These are phyloP conservation scores for Camellia japonica DNA, from an alignment of 148 eudicot genomes.

Conservation along the genomic window DNA sequence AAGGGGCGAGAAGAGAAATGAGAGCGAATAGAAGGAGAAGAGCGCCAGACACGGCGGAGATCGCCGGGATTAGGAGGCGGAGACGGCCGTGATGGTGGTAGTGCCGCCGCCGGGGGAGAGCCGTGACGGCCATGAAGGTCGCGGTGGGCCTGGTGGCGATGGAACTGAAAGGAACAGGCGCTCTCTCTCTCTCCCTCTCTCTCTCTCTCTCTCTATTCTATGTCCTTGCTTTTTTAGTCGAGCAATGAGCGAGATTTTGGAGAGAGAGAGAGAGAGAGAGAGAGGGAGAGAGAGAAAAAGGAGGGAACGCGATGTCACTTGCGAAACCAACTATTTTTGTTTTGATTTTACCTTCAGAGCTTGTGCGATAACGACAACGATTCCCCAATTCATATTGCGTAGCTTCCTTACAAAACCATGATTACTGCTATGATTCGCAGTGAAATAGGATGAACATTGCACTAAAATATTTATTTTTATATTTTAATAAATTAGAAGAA, in stretches of 20 bases:
- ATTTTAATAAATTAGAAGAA: no score
- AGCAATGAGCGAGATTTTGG: neutral
- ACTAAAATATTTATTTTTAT: no score
- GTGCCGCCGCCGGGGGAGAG: conserved; percentile 80
- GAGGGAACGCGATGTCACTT: conserved; percentile 17
- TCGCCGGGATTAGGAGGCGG: conserved; percentile 36
- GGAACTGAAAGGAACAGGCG: neutral
- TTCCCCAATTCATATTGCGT: neutral
- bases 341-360: conserved; percentile 9
- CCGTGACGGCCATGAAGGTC: conserved; percentile 29
- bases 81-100: conserved; percentile 32
- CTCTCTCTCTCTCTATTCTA: neutral
- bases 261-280: conserved; percentile 5
- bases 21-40: conserved; percentile 49
- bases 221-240: conserved; percentile 1
- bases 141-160: conserved; percentile 3
- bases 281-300: conserved; percentile 13
- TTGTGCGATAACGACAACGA: conserved; percentile 27
- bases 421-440: no score
- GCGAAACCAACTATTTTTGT: neutral
- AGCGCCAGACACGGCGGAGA: conserved; percentile 39
- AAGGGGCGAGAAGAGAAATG: conserved; percentile 58
- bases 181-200: no score
- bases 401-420: no score
- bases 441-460: no score